A percentile compares a stretch with the other conserved stretches of the same genome.
phyloP scores from a whole-genome alignment of 163 green algal species.

The Trebouxia gelatinosa region DNA sequence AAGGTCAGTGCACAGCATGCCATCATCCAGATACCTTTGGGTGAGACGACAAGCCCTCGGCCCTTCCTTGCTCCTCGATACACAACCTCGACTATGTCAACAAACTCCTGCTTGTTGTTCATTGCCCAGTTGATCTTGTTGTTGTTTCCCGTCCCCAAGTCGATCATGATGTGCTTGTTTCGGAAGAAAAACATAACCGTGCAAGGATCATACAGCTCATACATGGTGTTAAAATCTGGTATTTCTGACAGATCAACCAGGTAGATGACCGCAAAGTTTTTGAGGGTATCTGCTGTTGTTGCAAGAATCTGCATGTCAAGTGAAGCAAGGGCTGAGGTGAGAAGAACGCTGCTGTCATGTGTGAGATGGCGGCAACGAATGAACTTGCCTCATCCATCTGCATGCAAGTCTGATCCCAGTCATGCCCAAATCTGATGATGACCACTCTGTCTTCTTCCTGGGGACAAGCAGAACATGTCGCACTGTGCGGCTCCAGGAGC shows the following conservation, averaged over 20 bases:
- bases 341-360: not conserved
- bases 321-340: too few relatives aligned
- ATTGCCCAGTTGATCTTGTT: constrained; percentile 99
- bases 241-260: constrained; percentile 91
- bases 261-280: constrained; percentile 98
- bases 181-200: constrained; percentile 99
- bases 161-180: constrained; percentile 99
- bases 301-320: constrained; percentile 74
- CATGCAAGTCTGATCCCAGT: constrained; percentile 97
- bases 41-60: constrained; percentile 94
- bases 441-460: constrained; percentile 95
- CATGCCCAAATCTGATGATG: constrained; percentile 93
- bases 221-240: constrained; percentile 99
- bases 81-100: constrained; percentile 97
- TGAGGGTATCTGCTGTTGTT: constrained; percentile 82
- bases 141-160: constrained; percentile 99
- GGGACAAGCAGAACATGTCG: too few relatives aligned
- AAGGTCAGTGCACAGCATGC: not conserved
- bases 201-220: constrained; percentile 99
- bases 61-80: constrained; percentile 91
- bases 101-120: constrained; percentile 99
- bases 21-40: constrained; percentile 81
- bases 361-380: not conserved
- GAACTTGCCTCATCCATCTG: constrained; percentile 77
- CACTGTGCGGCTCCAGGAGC: not conserved